A percentile compares a stretch with the other conserved stretches of the same genome.
phyloP scores from a whole-genome alignment of 2,329 filamentous ascomycete species.

The Stachybotrys echinatus region DNA sequence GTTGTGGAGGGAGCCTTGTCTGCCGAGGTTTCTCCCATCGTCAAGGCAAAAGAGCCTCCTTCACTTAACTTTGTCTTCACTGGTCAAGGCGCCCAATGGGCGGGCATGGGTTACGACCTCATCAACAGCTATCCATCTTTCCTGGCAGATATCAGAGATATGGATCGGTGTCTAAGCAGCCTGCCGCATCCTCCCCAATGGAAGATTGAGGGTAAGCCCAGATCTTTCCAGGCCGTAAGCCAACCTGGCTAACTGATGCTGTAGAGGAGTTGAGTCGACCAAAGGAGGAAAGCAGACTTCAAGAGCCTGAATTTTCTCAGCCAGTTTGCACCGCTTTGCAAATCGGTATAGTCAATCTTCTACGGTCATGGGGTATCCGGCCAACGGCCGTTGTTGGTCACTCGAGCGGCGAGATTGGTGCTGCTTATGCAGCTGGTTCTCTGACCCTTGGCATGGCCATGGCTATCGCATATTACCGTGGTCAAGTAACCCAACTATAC shows the following conservation, averaged over 20 bases:
- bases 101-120: slow-evolving; percentile 30
- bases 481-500: slow-evolving; percentile 12
- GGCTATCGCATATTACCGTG: slow-evolving; percentile 39
- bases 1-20: slow-evolving; percentile 27
- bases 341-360: slow-evolving; percentile 32
- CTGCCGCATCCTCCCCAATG: slow-evolving; percentile 1
- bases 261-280: neutral
- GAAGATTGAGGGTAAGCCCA: slow-evolving; percentile 4
- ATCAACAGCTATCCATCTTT: slow-evolving; percentile 22
- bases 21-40: slow-evolving; percentile 22
- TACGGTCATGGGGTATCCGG: slow-evolving; percentile 29
- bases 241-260: slow-evolving; percentile 1
- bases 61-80: slow-evolving; percentile 29
- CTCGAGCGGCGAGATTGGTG: slow-evolving; percentile 36
- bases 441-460: slow-evolving; percentile 35
- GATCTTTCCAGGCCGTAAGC: neutral
- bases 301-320: slow-evolving; percentile 30
- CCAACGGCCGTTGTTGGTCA: slow-evolving; percentile 31
- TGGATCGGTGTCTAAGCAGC: neutral
- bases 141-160: slow-evolving; percentile 15
- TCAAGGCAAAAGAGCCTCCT: slow-evolving; percentile 13
- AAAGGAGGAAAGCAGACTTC: slow-evolving; percentile 1
- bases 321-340: slow-evolving; percentile 35
- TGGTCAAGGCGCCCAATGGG: slow-evolving; percentile 41
- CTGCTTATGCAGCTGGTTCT: slow-evolving; percentile 34